A percentile compares a stretch with the other conserved stretches of the same genome.
Evolutionary conservation across 192 early-diverging fungal genomes (phyloP).

Genomic region (Umbelopsis sp.): DNA sequence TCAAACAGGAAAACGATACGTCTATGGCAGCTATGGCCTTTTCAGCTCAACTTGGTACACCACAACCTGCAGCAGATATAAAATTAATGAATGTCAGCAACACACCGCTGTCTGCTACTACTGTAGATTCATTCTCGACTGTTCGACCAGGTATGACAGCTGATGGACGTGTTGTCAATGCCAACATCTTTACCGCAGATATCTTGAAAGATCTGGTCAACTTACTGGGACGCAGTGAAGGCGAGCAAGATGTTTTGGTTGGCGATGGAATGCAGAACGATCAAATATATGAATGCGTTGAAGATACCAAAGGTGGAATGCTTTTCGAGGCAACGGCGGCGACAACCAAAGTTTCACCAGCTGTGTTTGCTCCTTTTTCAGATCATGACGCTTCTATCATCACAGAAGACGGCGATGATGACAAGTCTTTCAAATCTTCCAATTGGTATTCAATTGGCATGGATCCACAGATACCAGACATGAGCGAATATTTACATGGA

Average conservation of each 20-base stretch:
- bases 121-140: constrained; percentile 6
- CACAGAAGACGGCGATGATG: not conserved
- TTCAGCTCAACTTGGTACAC: not conserved
- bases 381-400: not conserved
- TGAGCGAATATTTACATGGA: constrained; percentile 11
- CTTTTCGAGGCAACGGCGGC: constrained; percentile 2
- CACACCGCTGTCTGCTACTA: not conserved
- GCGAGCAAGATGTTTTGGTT: not conserved
- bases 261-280: not conserved
- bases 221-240: not conserved
- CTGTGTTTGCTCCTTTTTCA: not conserved
- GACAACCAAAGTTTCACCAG: not conserved
- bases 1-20: not conserved
- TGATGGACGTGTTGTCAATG: constrained; percentile 9
- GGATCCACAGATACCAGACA: constrained; percentile 26
- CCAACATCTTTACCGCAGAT: constrained; percentile 24
- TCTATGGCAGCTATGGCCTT: not conserved
- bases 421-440: not conserved
- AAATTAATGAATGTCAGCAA: not conserved
- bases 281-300: constrained; percentile 5
- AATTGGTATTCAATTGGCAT: constrained; percentile 25
- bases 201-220: constrained; percentile 18
- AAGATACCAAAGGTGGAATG: constrained; percentile 22
- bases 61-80: not conserved
- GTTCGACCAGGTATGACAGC: constrained; percentile 22